Evolutionary conservation across 2,329 filamentous ascomycete genomes (phyloP).

Genomic region (Cladosporium oxysporum): DNA sequence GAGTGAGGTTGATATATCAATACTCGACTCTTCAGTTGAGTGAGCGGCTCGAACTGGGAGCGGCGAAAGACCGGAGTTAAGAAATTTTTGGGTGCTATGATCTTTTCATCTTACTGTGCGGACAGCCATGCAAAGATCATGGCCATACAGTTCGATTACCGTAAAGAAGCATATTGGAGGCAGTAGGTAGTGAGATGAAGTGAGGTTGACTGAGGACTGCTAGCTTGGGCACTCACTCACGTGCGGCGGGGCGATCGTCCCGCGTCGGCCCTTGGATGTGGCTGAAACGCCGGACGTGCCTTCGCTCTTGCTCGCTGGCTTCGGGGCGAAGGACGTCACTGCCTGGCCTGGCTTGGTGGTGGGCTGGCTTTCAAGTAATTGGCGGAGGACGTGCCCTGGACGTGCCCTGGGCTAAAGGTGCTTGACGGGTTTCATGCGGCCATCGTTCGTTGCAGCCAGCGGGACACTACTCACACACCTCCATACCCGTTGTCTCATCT

Average conservation of each 20-base stretch:
- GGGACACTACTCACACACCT: neutral
- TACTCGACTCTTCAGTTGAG: neutral
- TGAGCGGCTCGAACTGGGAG: neutral
- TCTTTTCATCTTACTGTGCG: neutral
- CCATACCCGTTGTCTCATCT: neutral
- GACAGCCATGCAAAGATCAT: neutral
- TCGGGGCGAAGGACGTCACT: neutral
- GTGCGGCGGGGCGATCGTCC: neutral
- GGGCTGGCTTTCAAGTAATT: neutral
- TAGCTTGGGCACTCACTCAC: neutral
- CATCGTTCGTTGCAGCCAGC: constrained; percentile 9
- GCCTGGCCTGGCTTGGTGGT: neutral
- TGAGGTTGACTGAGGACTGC: neutral
- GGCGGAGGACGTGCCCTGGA: constrained; percentile 3
- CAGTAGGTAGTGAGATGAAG: neutral
- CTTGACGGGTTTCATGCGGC: neutral
- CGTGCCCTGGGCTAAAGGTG: neutral
- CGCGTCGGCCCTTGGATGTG: neutral
- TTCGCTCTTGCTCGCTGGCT: neutral
- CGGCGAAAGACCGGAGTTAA: neutral
- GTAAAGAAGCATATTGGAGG: neutral
- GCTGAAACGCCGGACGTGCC: neutral
- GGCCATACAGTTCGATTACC: neutral
- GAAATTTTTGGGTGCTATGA: neutral
- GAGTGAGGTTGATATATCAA: neutral